Percentiles rank a stretch among this genome's conserved stretches.
These are phyloP conservation scores for Paracorniculantispora psalliotae DNA, from an alignment of 2,329 filamentous ascomycete species.

Conservation along the genomic window DNA sequence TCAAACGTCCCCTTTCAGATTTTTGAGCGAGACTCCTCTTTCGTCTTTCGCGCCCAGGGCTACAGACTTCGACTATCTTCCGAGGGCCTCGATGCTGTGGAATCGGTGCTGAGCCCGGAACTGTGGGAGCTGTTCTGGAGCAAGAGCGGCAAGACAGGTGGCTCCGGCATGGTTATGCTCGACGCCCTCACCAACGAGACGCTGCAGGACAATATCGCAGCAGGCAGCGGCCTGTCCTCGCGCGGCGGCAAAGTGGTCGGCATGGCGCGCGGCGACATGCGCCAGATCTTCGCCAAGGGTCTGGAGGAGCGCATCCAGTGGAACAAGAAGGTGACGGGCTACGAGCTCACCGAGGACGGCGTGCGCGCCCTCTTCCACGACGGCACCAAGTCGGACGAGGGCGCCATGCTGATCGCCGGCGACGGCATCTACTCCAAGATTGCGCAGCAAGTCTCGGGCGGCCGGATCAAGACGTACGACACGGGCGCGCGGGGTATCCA, in stretches of 20 bases:
- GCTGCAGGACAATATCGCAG: background rate
- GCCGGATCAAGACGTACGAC: conserved; percentile 57
- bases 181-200: conserved; percentile 42
- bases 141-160: conserved; percentile 55
- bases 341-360: conserved; percentile 48
- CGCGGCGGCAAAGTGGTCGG: conserved; percentile 56
- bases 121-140: conserved; percentile 53
- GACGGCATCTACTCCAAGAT: conserved; percentile 60
- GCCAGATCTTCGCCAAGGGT: conserved; percentile 51
- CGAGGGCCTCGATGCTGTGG: conserved; percentile 56
- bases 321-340: conserved; percentile 51
- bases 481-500: conserved; percentile 60
- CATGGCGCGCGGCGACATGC: conserved; percentile 60
- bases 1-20: conserved; percentile 47
- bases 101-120: conserved; percentile 47
- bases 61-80: conserved; percentile 55
- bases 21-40: conserved; percentile 49
- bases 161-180: conserved; percentile 44
- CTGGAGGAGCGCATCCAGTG: conserved; percentile 52
- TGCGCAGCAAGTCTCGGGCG: conserved; percentile 53
- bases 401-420: conserved; percentile 54
- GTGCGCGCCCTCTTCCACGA: conserved; percentile 56
- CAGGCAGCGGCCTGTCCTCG: conserved; percentile 33
- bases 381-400: conserved; percentile 53
- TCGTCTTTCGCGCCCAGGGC: conserved; percentile 54